A percentile compares a stretch with the other conserved stretches of the same genome.
These are phyloP conservation scores for Isoetes taiwanensis DNA, from an alignment of 75 land plant species.

Conservation along the genomic window DNA sequence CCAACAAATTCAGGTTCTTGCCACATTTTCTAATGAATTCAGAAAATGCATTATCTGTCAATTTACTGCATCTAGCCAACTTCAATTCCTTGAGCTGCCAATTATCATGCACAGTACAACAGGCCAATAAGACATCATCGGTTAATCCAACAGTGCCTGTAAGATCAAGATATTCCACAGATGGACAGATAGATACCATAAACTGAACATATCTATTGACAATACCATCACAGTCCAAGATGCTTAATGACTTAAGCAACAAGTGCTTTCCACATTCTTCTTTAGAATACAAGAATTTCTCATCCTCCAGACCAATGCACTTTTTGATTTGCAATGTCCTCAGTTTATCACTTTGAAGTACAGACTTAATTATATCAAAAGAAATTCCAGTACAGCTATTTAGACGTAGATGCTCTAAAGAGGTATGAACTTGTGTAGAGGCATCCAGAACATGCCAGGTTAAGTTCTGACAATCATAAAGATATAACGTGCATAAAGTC, in stretches of 20 bases:
- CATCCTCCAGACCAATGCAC: conserved; percentile 52
- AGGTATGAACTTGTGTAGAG: conserved; percentile 28
- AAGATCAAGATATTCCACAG: conserved; percentile 44
- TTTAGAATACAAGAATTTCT: neutral
- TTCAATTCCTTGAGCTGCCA: conserved; percentile 47
- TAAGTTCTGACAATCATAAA: conserved; percentile 35
- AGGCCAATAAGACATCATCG: conserved; percentile 46
- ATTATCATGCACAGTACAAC: conserved; percentile 32
- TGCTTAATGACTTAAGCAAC: conserved; percentile 38
- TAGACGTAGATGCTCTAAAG: conserved; percentile 54
- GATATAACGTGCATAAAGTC: conserved; percentile 36
- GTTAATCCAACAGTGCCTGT: conserved; percentile 40
- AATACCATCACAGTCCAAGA: conserved; percentile 50
- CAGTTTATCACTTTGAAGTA: no score
- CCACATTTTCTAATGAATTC: conserved; percentile 41
- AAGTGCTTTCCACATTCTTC: conserved; percentile 9
- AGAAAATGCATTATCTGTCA: conserved; percentile 41
- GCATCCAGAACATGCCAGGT: conserved; percentile 40
- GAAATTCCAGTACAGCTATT: conserved; percentile 70
- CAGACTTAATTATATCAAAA: no score
- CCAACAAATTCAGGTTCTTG: conserved; percentile 32
- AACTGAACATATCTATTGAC: conserved; percentile 34
- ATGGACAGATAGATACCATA: conserved; percentile 37
- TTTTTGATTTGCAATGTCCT: no score
- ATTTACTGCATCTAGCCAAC: conserved; percentile 40